These are phyloP conservation scores for Vachellia pachyceras DNA, from an alignment of 306 rosid genomes.

Conservation along the genomic window DNA sequence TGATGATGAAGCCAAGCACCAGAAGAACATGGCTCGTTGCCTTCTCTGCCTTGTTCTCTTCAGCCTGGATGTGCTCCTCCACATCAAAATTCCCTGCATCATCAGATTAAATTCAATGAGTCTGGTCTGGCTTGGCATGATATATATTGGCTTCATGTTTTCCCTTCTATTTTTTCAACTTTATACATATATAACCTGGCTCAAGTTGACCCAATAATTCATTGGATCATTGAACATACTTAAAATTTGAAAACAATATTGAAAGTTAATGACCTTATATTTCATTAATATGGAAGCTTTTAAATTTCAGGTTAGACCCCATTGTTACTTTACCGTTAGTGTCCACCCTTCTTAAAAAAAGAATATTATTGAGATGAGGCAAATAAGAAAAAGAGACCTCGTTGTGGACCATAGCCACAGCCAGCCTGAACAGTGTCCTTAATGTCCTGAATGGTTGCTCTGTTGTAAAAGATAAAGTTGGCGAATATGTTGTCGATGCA, in stretches of 20 bases:
- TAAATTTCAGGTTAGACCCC: too few relatives aligned
- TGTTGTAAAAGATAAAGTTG: constrained; percentile 72
- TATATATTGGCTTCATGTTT: too few relatives aligned
- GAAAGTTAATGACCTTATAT: too few relatives aligned
- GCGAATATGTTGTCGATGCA: constrained; percentile 68
- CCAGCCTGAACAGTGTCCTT: constrained; percentile 65
- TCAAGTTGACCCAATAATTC: too few relatives aligned
- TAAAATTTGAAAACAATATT: too few relatives aligned
- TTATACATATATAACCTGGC: too few relatives aligned
- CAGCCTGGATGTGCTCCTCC: constrained; percentile 56
- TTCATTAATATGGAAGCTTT: background rate
- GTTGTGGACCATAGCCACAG: constrained; percentile 77
- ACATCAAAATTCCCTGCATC: constrained; percentile 75
- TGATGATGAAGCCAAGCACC: constrained; percentile 50
- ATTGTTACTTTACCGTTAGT: too few relatives aligned
- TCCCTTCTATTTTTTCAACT: too few relatives aligned
- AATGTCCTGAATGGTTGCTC: constrained; percentile 70
- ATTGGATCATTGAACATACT: too few relatives aligned
- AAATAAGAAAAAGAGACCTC: constrained; percentile 52
- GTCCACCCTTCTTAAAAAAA: too few relatives aligned
- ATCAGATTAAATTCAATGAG: background rate
- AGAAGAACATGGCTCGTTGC: constrained; percentile 39
- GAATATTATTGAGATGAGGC: background rate
- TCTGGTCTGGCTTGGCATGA: too few relatives aligned
- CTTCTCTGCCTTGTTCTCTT: constrained; percentile 47